These are phyloP conservation scores for Orbilia quercus DNA, from an alignment of 2,329 filamentous ascomycete genomes.

Conservation along the genomic window DNA sequence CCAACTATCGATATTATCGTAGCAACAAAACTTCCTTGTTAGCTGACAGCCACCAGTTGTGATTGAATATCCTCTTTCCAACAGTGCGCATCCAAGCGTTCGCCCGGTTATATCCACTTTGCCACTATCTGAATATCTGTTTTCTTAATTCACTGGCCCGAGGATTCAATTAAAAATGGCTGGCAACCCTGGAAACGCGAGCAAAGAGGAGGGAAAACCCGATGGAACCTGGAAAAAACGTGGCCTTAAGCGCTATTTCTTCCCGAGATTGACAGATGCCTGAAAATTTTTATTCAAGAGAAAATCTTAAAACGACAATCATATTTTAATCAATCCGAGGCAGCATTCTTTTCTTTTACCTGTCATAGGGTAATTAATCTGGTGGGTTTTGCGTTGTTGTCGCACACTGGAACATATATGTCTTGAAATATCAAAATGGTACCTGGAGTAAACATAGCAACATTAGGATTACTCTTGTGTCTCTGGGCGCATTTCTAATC, in stretches of 20 bases:
- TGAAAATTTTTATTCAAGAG: too few species aligned
- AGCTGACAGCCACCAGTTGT: not conserved
- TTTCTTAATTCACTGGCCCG: too few species aligned
- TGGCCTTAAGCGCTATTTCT: conserved; percentile 53
- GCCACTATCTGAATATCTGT: not conserved
- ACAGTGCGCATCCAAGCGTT: too few species aligned
- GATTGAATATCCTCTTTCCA: too few species aligned
- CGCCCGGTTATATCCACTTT: not conserved
- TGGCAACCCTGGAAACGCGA: too few species aligned
- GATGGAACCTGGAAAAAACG: conserved; percentile 46
- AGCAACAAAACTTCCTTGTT: too few species aligned
- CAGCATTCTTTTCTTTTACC: conserved; percentile 1
- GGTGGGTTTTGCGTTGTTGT: conserved; percentile 23
- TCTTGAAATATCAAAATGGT: conserved; percentile 46
- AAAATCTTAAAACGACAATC: conserved; percentile 39
- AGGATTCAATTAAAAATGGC: too few species aligned
- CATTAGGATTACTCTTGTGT: too few species aligned
- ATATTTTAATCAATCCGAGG: conserved; percentile 36
- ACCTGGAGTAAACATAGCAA: too few species aligned
- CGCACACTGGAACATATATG: conserved; percentile 35
- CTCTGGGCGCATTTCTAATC: too few species aligned
- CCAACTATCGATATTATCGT: not conserved
- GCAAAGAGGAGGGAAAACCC: not conserved
- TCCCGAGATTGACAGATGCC: conserved; percentile 55
- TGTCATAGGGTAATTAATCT: conserved; percentile 10